phyloP scores from a whole-genome alignment of 139 green algal species.

The Pycnococcus provasolii region DNA sequence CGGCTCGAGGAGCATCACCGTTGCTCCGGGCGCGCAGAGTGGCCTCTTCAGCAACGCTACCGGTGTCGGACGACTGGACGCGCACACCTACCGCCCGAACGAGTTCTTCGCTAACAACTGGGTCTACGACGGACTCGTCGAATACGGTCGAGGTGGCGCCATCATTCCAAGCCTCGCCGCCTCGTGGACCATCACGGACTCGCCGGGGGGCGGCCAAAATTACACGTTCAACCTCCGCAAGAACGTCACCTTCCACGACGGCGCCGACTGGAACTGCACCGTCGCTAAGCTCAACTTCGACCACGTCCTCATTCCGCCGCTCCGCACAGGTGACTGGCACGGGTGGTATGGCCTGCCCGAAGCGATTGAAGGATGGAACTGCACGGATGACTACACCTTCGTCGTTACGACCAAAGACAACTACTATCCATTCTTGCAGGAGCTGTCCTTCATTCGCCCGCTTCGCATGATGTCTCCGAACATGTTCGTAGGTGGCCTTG shows the following conservation, averaged over 20 bases:
- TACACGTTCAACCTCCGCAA: conserved; percentile 18
- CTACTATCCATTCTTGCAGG: conserved; percentile 21
- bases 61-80: conserved; percentile 6
- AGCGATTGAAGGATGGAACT: conserved; percentile 10
- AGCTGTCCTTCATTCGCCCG: conserved; percentile 22
- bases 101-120: conserved; percentile 27
- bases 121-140: conserved; percentile 21
- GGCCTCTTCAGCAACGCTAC: conserved; percentile 23
- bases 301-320: conserved; percentile 12
- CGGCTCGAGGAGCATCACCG: background rate
- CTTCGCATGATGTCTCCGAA: conserved; percentile 17
- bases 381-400: conserved; percentile 19
- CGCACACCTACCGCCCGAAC: conserved; percentile 17
- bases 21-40: conserved; percentile 13
- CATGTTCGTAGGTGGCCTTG: conserved; percentile 12
- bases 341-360: conserved; percentile 17
- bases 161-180: conserved; percentile 14
- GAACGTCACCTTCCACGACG: conserved; percentile 21
- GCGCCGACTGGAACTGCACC: conserved; percentile 10
- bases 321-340: conserved; percentile 12
- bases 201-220: background rate
- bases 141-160: conserved; percentile 9
- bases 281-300: conserved; percentile 22
- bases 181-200: conserved; percentile 2
- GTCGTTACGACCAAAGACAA: conserved; percentile 14